Evolutionary conservation across 2,329 filamentous ascomycete genomes (phyloP), one percentile per base, ranked within the genome.

Genomic region (Colletotrichum lini): DNA sequence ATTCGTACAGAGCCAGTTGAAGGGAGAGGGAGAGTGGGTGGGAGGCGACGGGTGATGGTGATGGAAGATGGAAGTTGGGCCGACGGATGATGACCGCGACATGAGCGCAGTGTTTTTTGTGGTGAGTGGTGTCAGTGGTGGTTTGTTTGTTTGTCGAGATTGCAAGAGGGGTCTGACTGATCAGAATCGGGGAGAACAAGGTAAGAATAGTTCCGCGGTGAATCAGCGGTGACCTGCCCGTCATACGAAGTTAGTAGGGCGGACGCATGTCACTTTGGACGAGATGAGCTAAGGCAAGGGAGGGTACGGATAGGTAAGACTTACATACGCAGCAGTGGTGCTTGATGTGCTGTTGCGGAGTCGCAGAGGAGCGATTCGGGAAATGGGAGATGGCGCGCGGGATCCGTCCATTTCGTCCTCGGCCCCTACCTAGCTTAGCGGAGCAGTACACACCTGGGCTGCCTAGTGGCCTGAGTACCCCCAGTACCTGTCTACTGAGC

Each of bases 181-280:
- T 38, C 35, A 67, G 54, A 65, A 44, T 62, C 45, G 49, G 60
- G 53, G 23, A 15, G 56, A 45, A 44, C 21, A n/a, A 59, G 38
- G 56, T 44, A 15, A 38, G 54, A 42, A 35, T 59, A 6, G 62
- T 47, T 60, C 52, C 58, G n/a, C 63, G 40, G 49, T 67, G 53
- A 71, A 71, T 35, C 69, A 71, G 69, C 69, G 65, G 69, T 71
- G 69, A 71, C 69, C 65, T 69, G 58, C 44, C 60, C 21, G 65
- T 59, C 58, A 47, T 63, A 54, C 45, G 26, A 59, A 69, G 21
- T n/a, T 12, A 47, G 40, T 54, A 68, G 58, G 69, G 65, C 45
- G n/a, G 12, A 45, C 35, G 52, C 58, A 71, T 63, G 69, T 71
- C 69, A 69, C 69, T 71, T 35, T 23, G 53, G 44, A 35, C 30